phyloP scores from a whole-genome alignment of 768 basidiomycete genomes.

The Pholiota microspora region DNA sequence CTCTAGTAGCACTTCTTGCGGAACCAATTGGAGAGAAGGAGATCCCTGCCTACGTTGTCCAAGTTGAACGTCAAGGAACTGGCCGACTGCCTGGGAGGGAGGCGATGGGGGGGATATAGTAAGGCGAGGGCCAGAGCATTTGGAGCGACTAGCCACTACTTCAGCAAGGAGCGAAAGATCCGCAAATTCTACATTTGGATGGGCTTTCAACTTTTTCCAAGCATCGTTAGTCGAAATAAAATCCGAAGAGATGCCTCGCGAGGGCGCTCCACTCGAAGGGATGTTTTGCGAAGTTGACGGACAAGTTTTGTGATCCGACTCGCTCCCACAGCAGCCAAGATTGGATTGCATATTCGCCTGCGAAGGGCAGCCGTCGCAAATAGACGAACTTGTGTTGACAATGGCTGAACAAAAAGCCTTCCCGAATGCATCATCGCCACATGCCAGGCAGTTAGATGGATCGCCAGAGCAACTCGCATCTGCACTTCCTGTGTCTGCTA shows the following conservation, averaged over 20 bases:
- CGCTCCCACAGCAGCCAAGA: slow-evolving; percentile 20
- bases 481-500: slow-evolving; percentile 16
- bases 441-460: slow-evolving; percentile 82
- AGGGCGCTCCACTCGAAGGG: slow-evolving; percentile 11
- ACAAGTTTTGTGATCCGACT: slow-evolving; percentile 23
- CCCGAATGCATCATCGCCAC: slow-evolving; percentile 83
- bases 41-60: slow-evolving; percentile 6
- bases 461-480: slow-evolving; percentile 73
- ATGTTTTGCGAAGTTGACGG: slow-evolving; percentile 13
- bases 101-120: slow-evolving; percentile 42
- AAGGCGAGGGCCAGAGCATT: slow-evolving; percentile 70
- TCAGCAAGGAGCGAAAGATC: slow-evolving; percentile 84
- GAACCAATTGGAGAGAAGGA: slow-evolving; percentile 52
- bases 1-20: slow-evolving; percentile 58
- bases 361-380: slow-evolving; percentile 58
- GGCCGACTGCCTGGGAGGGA: not conserved
- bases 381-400: slow-evolving; percentile 54
- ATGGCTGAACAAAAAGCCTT: slow-evolving; percentile 86
- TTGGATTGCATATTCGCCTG: slow-evolving; percentile 13
- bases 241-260: slow-evolving; percentile 29
- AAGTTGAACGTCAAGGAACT: not conserved
- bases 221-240: slow-evolving; percentile 80
- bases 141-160: slow-evolving; percentile 81
- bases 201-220: slow-evolving; percentile 82
- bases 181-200: slow-evolving; percentile 85